Conservation (phyloP, 2,329 filamentous ascomycete genomes). For the Cyphellophora europaea region DNA sequence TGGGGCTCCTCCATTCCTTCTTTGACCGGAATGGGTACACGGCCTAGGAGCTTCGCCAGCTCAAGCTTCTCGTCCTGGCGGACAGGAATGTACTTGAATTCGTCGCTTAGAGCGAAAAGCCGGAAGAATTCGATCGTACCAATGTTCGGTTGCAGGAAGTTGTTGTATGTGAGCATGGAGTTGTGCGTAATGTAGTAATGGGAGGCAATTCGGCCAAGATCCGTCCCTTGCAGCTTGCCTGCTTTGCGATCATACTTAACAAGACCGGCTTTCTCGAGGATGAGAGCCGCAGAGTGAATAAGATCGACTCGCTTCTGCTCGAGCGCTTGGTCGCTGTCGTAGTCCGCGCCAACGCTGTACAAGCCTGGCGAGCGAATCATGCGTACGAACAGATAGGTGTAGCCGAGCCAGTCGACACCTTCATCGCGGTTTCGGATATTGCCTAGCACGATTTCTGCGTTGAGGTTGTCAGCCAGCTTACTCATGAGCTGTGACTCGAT, state of each 20-base stretch:
- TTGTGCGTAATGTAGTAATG: slow-evolving; percentile 97
- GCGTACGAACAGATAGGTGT: slow-evolving; percentile 94
- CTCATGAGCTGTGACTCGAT: slow-evolving; percentile 96
- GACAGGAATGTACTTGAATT: slow-evolving; percentile 98
- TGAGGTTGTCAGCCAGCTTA: slow-evolving; percentile 88
- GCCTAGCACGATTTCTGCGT: slow-evolving; percentile 88
- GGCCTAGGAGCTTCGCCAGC: slow-evolving; percentile 77
- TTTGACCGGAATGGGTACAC: slow-evolving; percentile 93
- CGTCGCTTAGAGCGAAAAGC: slow-evolving; percentile 88
- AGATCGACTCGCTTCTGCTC: slow-evolving; percentile 98
- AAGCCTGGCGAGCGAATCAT: slow-evolving; percentile 93
- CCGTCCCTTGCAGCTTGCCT: slow-evolving; percentile 79
- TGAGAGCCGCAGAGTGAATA: slow-evolving; percentile 81
- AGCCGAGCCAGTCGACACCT: slow-evolving; percentile 97
- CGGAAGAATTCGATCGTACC: slow-evolving; percentile 93
- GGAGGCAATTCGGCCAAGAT: slow-evolving; percentile 88
- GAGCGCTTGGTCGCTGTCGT: slow-evolving; percentile 80
- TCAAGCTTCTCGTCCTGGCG: slow-evolving; percentile 97
- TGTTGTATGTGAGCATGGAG: slow-evolving; percentile 96
- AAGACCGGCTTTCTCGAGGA: slow-evolving; percentile 78
- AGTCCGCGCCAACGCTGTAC: slow-evolving; percentile 93
- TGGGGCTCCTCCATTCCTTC: slow-evolving; percentile 95
- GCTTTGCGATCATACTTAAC: slow-evolving; percentile 94
- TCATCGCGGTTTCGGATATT: slow-evolving; percentile 88
- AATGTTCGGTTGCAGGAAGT: slow-evolving; percentile 85